Evolutionary conservation across 148 eudicot genomes (phyloP).

Genomic region (Hydrangea macrophylla): DNA sequence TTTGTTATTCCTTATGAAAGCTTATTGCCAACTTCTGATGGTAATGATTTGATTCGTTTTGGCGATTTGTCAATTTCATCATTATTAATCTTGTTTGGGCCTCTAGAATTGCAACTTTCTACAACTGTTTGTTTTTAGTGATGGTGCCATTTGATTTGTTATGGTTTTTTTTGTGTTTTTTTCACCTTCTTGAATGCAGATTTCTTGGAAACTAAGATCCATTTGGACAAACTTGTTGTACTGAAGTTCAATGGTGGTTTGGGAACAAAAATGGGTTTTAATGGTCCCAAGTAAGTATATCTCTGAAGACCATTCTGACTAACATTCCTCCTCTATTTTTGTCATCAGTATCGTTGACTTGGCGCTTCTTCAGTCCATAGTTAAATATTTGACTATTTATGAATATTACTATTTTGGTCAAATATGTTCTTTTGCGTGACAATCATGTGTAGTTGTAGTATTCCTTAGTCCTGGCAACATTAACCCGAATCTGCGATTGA

Average conservation of each 20-base stretch:
- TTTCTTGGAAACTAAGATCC: slow-evolving; percentile 29
- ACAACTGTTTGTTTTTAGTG: not conserved
- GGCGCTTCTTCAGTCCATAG: too few relatives aligned
- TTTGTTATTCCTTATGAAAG: slow-evolving; percentile 37
- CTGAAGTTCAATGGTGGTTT: slow-evolving; percentile 32
- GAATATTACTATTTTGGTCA: too few relatives aligned
- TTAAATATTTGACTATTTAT: too few relatives aligned
- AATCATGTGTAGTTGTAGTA: too few relatives aligned
- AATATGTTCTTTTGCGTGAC: too few relatives aligned
- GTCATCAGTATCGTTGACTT: too few relatives aligned
- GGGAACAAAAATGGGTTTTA: slow-evolving; percentile 42
- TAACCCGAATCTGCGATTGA: too few relatives aligned
- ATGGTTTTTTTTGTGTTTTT: not conserved
- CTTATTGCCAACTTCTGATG: slow-evolving; percentile 33
- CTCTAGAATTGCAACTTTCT: not conserved
- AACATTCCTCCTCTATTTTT: too few relatives aligned
- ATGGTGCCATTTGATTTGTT: not conserved
- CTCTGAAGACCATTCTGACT: too few relatives aligned
- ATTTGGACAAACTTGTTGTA: slow-evolving; percentile 52
- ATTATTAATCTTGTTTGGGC: not conserved
- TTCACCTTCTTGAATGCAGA: slow-evolving; percentile 30
- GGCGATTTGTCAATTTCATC: not conserved
- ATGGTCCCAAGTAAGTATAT: slow-evolving; percentile 45
- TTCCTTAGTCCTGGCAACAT: too few relatives aligned
- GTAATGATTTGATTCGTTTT: slow-evolving; percentile 19